Percentiles rank a stretch among this genome's conserved stretches.
Conservation (phyloP, 768 basidiomycete genomes). For the Mycena amicta region DNA sequence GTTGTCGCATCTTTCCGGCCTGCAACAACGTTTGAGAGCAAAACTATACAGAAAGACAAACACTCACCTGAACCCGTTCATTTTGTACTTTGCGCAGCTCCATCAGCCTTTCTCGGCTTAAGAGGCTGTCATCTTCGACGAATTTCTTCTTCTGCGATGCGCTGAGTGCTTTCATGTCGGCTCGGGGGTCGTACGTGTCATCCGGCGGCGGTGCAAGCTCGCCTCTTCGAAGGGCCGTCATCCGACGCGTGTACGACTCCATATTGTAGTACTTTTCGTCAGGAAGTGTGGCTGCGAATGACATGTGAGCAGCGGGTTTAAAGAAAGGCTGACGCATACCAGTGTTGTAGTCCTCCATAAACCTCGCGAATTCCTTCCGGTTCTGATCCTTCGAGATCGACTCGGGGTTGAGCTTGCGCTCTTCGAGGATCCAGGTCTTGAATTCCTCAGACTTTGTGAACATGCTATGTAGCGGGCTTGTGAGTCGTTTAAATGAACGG, state of each 20-base stretch:
- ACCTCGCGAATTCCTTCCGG: constrained; percentile 82
- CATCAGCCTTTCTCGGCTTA: constrained; percentile 77
- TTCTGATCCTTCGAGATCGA: constrained; percentile 82
- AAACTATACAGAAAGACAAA: too few relatives aligned
- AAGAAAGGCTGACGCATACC: constrained; percentile 42
- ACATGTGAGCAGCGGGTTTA: neutral
- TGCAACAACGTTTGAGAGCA: too few relatives aligned
- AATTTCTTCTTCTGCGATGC: constrained; percentile 65
- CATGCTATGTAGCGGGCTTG: constrained; percentile 50
- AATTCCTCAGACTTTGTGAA: constrained; percentile 87
- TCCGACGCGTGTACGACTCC: constrained; percentile 80
- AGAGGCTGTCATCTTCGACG: constrained; percentile 71
- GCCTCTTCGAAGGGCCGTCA: constrained; percentile 83
- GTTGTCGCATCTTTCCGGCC: constrained; percentile 80
- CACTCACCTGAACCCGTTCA: constrained; percentile 80
- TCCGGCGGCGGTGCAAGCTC: constrained; percentile 75
- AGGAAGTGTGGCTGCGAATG: constrained; percentile 74
- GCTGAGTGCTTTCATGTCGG: constrained; percentile 78
- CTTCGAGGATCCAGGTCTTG: constrained; percentile 90
- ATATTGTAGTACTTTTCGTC: constrained; percentile 97
- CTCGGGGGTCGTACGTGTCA: constrained; percentile 78
- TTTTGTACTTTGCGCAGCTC: constrained; percentile 84
- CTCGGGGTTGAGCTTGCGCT: constrained; percentile 89
- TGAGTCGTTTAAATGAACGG: neutral
- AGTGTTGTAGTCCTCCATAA: constrained; percentile 84